Conservation (phyloP, 177 flowering plant species). For the Telopea speciosissima region DNA sequence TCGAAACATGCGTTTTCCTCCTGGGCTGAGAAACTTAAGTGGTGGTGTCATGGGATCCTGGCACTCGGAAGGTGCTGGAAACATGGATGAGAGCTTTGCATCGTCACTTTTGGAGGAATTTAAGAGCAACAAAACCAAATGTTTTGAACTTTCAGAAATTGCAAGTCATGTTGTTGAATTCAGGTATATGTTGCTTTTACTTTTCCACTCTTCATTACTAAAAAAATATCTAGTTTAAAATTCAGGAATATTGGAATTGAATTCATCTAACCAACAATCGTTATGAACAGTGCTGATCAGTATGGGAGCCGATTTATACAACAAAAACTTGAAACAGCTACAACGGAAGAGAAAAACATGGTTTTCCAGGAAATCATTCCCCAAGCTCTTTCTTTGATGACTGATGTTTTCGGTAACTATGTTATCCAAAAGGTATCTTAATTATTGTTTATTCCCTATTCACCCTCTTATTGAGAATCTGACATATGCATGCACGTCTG, state of each 20-base stretch:
- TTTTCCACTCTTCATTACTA: neutral
- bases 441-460: conserved; percentile 1
- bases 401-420: conserved; percentile 95
- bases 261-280: conserved; percentile 10
- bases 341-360: conserved; percentile 75
- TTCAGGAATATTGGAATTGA: neutral
- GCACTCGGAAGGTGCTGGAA: conserved; percentile 47
- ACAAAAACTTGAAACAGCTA: conserved; percentile 89
- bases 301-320: conserved; percentile 93
- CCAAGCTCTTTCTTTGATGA: conserved; percentile 75
- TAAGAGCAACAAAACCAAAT: conserved; percentile 70
- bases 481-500: neutral
- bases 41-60: conserved; percentile 64
- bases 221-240: neutral
- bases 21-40: conserved; percentile 61
- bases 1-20: conserved; percentile 45
- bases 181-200: conserved; percentile 40
- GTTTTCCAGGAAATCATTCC: conserved; percentile 85
- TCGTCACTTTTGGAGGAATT: conserved; percentile 80
- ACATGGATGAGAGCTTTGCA: conserved; percentile 51
- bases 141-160: conserved; percentile 85
- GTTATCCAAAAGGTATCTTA: conserved; percentile 79
- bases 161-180: conserved; percentile 86
- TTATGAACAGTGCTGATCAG: conserved; percentile 71
- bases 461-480: neutral